These are phyloP conservation scores for Yarrowia yakushimensis DNA, from an alignment of 805 yeast species.

Conservation along the genomic window DNA sequence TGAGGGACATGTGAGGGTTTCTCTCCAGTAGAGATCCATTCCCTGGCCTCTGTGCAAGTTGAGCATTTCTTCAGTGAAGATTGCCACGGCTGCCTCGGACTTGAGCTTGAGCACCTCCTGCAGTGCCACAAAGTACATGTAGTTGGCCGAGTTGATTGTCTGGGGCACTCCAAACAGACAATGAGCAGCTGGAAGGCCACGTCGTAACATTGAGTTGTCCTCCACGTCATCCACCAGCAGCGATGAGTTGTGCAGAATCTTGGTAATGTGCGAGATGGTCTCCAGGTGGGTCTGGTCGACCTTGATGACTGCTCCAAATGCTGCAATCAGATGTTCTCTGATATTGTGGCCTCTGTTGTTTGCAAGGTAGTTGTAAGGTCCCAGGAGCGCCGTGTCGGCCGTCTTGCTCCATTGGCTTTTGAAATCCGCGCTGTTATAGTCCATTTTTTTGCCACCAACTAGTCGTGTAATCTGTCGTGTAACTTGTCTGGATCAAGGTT, in stretches of 20 bases:
- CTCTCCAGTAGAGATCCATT: constrained; percentile 85
- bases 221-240: constrained; percentile 84
- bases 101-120: constrained; percentile 44
- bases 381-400: constrained; percentile 28
- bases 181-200: constrained; percentile 82
- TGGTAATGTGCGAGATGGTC: constrained; percentile 49
- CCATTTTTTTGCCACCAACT: too few species aligned
- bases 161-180: constrained; percentile 69
- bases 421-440: constrained; percentile 6
- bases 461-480: too few species aligned
- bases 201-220: constrained; percentile 63
- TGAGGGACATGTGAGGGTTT: constrained; percentile 53
- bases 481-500: background rate
- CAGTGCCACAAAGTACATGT: constrained; percentile 74
- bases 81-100: constrained; percentile 37
- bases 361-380: constrained; percentile 52
- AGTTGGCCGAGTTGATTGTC: constrained; percentile 79
- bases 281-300: constrained; percentile 43
- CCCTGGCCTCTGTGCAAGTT: constrained; percentile 90
- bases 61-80: constrained; percentile 68
- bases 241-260: constrained; percentile 62
- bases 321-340: constrained; percentile 47
- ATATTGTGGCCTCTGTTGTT: constrained; percentile 56
- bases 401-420: constrained; percentile 12
- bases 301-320: constrained; percentile 52